Evolutionary conservation across 805 yeast species (phyloP).

Genomic region (Sugiyamaella boreocaroliniensis): DNA sequence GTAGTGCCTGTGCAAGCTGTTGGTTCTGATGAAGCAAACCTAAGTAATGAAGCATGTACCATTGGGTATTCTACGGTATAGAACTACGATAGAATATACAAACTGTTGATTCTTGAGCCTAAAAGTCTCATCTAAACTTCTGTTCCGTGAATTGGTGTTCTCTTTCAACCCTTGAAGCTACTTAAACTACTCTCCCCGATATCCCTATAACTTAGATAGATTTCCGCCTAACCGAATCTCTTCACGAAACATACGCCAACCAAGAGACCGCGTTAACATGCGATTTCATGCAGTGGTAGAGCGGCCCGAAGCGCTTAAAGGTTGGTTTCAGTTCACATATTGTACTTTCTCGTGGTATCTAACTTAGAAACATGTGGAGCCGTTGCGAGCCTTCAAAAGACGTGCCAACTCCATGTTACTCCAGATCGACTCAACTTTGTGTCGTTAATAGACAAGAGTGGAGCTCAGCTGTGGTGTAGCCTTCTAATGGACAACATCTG

Average conservation of each 20-base stretch:
- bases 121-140: too few species aligned
- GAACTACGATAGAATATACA: not conserved
- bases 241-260: not conserved
- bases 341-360: not conserved
- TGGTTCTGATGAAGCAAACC: too few species aligned
- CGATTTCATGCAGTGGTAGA: not conserved
- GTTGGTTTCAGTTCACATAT: not conserved
- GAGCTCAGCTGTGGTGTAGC: slow-evolving; percentile 67
- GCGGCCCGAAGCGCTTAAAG: slow-evolving; percentile 5
- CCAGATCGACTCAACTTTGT: slow-evolving; percentile 44
- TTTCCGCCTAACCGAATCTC: not conserved
- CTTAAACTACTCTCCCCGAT: not conserved
- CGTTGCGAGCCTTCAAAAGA: slow-evolving; percentile 47
- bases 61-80: not conserved
- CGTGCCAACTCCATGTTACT: slow-evolving; percentile 52
- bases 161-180: too few species aligned
- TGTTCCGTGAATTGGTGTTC: too few species aligned
- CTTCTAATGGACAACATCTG: slow-evolving; percentile 40
- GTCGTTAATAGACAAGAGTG: slow-evolving; percentile 40
- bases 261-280: not conserved
- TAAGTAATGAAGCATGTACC: not conserved
- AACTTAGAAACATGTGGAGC: slow-evolving; percentile 38
- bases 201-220: not conserved
- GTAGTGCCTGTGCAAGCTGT: too few species aligned
- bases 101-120: not conserved